phyloP scores from a whole-genome alignment of 345 rosid species.

The Capsella bursapastoris region DNA sequence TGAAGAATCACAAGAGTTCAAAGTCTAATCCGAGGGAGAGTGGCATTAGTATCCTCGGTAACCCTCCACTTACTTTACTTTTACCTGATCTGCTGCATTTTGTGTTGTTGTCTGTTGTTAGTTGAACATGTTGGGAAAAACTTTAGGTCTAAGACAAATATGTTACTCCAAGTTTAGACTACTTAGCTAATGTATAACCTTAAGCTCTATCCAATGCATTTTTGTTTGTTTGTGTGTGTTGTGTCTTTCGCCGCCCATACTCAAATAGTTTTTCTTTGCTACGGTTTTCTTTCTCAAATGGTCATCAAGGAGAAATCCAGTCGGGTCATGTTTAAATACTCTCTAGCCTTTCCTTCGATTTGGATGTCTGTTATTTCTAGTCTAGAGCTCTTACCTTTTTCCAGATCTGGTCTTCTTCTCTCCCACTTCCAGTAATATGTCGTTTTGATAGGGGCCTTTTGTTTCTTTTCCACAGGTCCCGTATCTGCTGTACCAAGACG shows the following conservation, averaged over 20 bases:
- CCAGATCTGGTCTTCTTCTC: slow-evolving; percentile 25
- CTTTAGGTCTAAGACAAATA: slow-evolving; percentile 5
- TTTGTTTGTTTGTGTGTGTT: neutral
- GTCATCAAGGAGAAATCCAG: slow-evolving; percentile 26
- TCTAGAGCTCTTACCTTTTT: slow-evolving; percentile 20
- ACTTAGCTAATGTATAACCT: slow-evolving; percentile 17
- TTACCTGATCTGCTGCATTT: slow-evolving; percentile 19
- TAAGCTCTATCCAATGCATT: slow-evolving; percentile 14
- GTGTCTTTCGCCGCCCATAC: slow-evolving; percentile 1
- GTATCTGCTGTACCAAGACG: slow-evolving; percentile 65
- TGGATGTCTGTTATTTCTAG: slow-evolving; percentile 19
- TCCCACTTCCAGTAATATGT: slow-evolving; percentile 47
- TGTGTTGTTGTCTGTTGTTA: slow-evolving; percentile 15
- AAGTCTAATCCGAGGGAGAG: slow-evolving; percentile 32
- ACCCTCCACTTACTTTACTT: slow-evolving; percentile 5
- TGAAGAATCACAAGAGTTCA: slow-evolving; percentile 53
- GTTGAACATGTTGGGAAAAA: slow-evolving; percentile 28
- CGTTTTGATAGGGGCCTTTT: slow-evolving; percentile 72
- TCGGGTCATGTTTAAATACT: neutral
- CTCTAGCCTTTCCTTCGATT: slow-evolving; percentile 27
- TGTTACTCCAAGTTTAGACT: slow-evolving; percentile 9
- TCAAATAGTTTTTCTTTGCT: slow-evolving; percentile 11
- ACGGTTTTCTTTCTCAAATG: slow-evolving; percentile 12
- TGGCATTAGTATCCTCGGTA: slow-evolving; percentile 44
- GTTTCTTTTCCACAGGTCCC: slow-evolving; percentile 67